A percentile compares a stretch with the other conserved stretches of the same genome.
Conservation (phyloP, 176 grass and related monocot genomes). For the Thalia dealbata region DNA sequence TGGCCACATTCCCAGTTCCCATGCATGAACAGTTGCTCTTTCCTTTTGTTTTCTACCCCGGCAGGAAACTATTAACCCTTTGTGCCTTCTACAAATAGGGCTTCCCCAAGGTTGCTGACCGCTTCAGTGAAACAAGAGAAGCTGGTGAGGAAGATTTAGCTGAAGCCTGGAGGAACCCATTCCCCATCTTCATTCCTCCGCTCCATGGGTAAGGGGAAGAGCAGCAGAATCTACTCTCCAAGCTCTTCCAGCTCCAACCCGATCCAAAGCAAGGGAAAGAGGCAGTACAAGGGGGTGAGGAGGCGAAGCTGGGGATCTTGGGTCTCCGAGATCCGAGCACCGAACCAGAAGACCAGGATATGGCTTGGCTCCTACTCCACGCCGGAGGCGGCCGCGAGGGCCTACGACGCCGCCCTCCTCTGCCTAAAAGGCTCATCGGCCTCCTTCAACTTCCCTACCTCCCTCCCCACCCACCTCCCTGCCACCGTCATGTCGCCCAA, state of each 20-base stretch:
- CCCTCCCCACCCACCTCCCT: slow-evolving; percentile 56
- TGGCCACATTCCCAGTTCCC: too few species aligned
- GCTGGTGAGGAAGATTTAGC: too few species aligned
- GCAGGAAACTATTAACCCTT: too few species aligned
- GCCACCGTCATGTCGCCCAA: slow-evolving; percentile 79
- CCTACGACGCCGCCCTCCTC: slow-evolving; percentile 90
- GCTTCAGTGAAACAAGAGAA: too few species aligned
- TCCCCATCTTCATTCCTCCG: neutral
- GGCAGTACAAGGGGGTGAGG: slow-evolving; percentile 83
- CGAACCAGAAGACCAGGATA: slow-evolving; percentile 86
- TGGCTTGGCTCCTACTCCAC: slow-evolving; percentile 96
- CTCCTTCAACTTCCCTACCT: slow-evolving; percentile 71
- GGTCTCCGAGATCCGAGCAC: slow-evolving; percentile 92
- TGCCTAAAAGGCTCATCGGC: slow-evolving; percentile 87
- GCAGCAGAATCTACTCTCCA: neutral
- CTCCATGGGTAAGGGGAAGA: neutral
- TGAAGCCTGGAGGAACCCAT: too few species aligned
- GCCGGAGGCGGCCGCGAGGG: slow-evolving; percentile 77
- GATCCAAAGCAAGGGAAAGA: neutral
- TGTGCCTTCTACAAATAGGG: too few species aligned
- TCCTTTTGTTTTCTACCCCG: too few species aligned
- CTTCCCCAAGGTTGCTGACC: too few species aligned
- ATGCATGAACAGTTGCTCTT: too few species aligned
- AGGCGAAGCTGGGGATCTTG: slow-evolving; percentile 97
- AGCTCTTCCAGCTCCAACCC: too few species aligned